Base-by-base conservation (phyloP, 306 rosid species). In the Quercus rubra region DNA sequence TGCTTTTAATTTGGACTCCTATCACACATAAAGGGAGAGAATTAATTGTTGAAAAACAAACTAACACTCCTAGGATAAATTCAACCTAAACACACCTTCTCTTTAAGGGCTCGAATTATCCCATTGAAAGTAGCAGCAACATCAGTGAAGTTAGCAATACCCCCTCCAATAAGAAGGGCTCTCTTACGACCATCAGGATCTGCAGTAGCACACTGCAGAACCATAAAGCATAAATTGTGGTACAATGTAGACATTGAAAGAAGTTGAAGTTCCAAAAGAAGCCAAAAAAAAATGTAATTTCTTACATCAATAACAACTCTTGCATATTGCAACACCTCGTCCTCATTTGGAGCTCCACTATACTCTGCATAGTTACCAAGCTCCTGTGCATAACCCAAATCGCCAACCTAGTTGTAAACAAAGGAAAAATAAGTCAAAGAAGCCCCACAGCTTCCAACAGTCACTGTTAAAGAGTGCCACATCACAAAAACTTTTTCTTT, bases 301-400 rank as follows among this genome's bases (percentile, higher is more conserved):
- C 85, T 87, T 87, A 93, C 98, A 86, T 93, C 98, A 74, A 93
- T 68, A 77, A 93, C 88, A 11, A 91, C 97, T 87, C 97, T 86
- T 9, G 98, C 97, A 86, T 93, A 93, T 78, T 93, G 98, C 91
- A 93, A 82, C 58, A 93, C 98, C 85, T 93, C 98, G 51, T 91
- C 98, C 86, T 93, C 97, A 41, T 93, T 93, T 75, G 98, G 98
- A 80, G 98, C 97, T 79, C 98, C 98, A 85, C 98, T 93, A 68
- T 93, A 91, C 82, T 93, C 98, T 11, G 98, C 98, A 86, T 93
- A 93, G 84, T 93, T 93, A n/a, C 98, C 98, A 76, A 93, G 97
- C 87, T 93, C 98, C 35, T 91, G 89, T 27, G 98, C 94, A 87
- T 89, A 93, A 59, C 98, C 98, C 89, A 93, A 83, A 89, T 92